Evolutionary conservation across 805 yeast genomes (phyloP), one percentile per base, ranked within the genome.

Genomic region (Spathaspora sp.): DNA sequence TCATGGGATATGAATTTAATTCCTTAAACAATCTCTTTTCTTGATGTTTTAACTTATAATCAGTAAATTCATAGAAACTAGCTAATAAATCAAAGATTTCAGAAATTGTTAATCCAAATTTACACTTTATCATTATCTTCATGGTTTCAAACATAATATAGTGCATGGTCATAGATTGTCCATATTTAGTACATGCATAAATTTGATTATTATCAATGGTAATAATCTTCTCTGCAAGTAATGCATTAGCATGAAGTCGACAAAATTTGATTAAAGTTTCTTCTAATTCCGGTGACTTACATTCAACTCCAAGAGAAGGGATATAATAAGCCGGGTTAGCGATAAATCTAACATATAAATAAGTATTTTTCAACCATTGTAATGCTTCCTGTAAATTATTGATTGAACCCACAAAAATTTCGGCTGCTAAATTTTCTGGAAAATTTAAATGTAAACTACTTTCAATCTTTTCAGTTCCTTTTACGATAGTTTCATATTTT

Each of bases 151-250:
- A 75, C 2, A 62, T 50, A 3, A 82, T 62, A 57, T 79, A 80
- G 53, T 78, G 78, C 49, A 69, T 72, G 1, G 78, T 70, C 83
- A 82, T 73, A 0, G 83, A 67, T 29, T 62, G 58, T 0, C 85
- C 85, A 61, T 60, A 78, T 0, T 66, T 57, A 0, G 83, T 72
- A 26, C 77, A 65, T 5, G 50, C 42, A 23, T 62, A 67, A 1
- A 42, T 50, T 0, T 50, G 52, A 5, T 52, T 53, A 2, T 50
- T 42, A 2, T 53, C 20, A 14, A 18, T 16, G 6, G 56, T 54
- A 8, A 75, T 61, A 5, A 81, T 55, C n/a, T 62, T 49, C 12
- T 64, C 65, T 11, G 60, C 60, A 5, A 61, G 45, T 17, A 80
- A 61, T 20, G 64, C 66, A 7, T 63, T 54, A 3, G 80, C 49